Evolutionary conservation across 2,329 filamentous ascomycete species (phyloP).

Genomic region (Phaeoacremonium minimum): DNA sequence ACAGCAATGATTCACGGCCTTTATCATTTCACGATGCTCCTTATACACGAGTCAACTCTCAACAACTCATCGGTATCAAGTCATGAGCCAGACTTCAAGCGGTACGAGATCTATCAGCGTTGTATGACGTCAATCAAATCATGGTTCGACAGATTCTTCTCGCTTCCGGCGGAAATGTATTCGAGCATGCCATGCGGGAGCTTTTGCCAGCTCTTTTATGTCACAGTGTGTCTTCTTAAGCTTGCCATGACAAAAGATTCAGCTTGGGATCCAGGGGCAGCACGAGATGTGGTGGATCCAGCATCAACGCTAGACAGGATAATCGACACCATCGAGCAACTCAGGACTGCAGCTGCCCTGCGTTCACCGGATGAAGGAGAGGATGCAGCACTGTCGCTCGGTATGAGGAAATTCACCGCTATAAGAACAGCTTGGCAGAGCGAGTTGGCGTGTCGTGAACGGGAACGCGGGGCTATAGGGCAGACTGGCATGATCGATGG

Average conservation of each 20-base stretch:
- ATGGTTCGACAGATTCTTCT: conserved; percentile 8
- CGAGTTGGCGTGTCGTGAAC: not conserved
- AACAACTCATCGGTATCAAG: not conserved
- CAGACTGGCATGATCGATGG: not conserved
- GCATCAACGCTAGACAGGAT: not conserved
- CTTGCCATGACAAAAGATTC: conserved; percentile 4
- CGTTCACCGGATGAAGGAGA: not conserved
- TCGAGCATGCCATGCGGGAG: conserved; percentile 2
- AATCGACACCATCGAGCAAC: conserved; percentile 1
- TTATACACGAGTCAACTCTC: conserved; percentile 8
- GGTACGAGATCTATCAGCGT: conserved; percentile 8
- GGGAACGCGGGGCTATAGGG: no score
- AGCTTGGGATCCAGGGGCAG: conserved; percentile 1
- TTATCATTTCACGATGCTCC: conserved; percentile 7
- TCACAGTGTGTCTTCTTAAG: conserved; percentile 7
- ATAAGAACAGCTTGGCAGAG: not conserved
- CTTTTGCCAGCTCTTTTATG: conserved; percentile 7
- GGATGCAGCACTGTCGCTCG: not conserved
- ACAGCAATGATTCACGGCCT: conserved; percentile 1
- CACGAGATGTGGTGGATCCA: conserved; percentile 1
- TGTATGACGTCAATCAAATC: conserved; percentile 8
- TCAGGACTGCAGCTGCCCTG: not conserved
- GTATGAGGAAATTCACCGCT: not conserved
- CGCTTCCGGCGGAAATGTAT: conserved; percentile 2
- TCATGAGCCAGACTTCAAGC: conserved; percentile 3